Base-by-base conservation (phyloP, 306 rosid genomes). In the Lithocarpus polystachyus region DNA sequence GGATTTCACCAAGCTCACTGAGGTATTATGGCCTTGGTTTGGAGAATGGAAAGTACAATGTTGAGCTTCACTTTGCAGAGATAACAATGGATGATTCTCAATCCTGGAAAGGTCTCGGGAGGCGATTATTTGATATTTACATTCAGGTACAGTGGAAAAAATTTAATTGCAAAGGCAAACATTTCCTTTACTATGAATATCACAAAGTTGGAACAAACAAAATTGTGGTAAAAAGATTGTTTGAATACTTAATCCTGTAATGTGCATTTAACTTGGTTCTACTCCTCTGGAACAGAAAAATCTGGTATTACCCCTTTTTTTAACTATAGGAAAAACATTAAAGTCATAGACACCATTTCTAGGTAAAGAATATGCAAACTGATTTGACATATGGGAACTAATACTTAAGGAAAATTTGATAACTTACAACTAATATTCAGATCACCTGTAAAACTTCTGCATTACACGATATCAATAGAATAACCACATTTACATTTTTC, bases 61-160 rank as follows among this genome's bases (percentile, higher is more conserved):
- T 84, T 15, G 79, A 76, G 81, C 84, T 84, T 67, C 87, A 84
- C 84, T 84, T 84, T 72, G 87, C 84, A 11, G 82, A 84, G 79
- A 76, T 84, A 67, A 56, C 67, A 45, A 75, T 84, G 84, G 87
- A 80, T 5, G 84, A 84, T 71, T 43, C 76, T 57, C 23, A 4
- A 17, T 80, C 87, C 11, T 84, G 87, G 87, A 84, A 67, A 80
- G 84, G 79, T 45, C 84, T 84, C 10, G 87, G 87, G 5, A 80
- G 82, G 77, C 87, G 87, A 71, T 18, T 84, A 26, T 84, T 84
- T 40, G 82, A 84, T 68, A 64, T 84, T 43, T 84, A 84, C 82
- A 57, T 84, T 57, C 87, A 84, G 87, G 87, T 84, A 80, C 10
- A 9, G 75, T 14, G 31, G 31, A 68, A 14, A 68, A 67, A 18